These are phyloP conservation scores for Tolypocladium amazonense DNA, from an alignment of 2,329 filamentous ascomycete genomes.

Conservation along the genomic window DNA sequence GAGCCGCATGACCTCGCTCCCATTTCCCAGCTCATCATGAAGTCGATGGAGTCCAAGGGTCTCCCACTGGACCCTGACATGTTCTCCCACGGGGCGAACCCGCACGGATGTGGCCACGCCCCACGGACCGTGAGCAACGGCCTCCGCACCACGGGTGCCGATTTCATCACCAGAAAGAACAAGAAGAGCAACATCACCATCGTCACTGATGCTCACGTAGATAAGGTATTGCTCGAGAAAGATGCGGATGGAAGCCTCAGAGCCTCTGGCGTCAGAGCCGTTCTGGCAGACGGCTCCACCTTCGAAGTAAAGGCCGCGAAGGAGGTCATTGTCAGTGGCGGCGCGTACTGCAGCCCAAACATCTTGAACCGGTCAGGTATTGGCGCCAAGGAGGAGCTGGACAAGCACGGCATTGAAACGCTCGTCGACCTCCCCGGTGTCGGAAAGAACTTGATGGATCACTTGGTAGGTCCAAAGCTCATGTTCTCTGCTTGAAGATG, in stretches of 20 bases:
- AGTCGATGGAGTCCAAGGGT: slow-evolving; percentile 44
- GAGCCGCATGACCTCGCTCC: slow-evolving; percentile 49
- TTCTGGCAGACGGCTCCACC: slow-evolving; percentile 18
- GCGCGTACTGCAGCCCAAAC: slow-evolving; percentile 39
- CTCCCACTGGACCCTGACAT: slow-evolving; percentile 46
- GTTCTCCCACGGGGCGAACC: slow-evolving; percentile 39
- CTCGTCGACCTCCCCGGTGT: slow-evolving; percentile 35
- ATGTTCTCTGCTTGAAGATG: neutral
- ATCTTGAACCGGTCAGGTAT: slow-evolving; percentile 43
- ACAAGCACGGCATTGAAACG: slow-evolving; percentile 28
- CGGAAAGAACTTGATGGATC: slow-evolving; percentile 40
- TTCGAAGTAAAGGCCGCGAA: slow-evolving; percentile 18
- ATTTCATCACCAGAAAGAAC: slow-evolving; percentile 34
- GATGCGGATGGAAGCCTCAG: slow-evolving; percentile 19
- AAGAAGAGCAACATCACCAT: slow-evolving; percentile 34
- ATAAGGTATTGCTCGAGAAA: slow-evolving; percentile 37
- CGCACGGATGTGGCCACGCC: slow-evolving; percentile 45
- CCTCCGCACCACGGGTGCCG: slow-evolving; percentile 39
- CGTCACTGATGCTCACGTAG: slow-evolving; percentile 35
- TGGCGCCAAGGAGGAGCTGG: slow-evolving; percentile 31
- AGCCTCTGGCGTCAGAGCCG: slow-evolving; percentile 31
- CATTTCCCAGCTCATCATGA: slow-evolving; percentile 42
- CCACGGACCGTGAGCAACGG: slow-evolving; percentile 42
- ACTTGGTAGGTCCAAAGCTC: slow-evolving; percentile 10
- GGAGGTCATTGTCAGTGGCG: slow-evolving; percentile 30